phyloP scores from a whole-genome alignment of 257 asterid genomes.

The Ehretia macrophylla region DNA sequence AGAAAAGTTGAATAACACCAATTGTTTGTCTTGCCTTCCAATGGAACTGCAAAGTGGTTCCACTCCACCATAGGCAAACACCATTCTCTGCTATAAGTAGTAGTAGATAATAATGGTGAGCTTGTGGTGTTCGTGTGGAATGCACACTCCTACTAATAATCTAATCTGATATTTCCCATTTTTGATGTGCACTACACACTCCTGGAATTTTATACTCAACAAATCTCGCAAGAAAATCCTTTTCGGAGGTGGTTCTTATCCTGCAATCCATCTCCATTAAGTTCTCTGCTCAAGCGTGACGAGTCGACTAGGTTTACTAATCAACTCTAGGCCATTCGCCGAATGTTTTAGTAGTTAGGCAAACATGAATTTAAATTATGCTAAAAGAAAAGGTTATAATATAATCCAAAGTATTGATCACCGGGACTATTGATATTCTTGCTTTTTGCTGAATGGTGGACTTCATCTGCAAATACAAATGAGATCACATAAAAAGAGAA shows the following conservation, averaged over 20 bases:
- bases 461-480: too few relatives aligned
- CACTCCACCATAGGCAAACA: not conserved
- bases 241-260: not conserved
- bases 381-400: too few relatives aligned
- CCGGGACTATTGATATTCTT: too few relatives aligned
- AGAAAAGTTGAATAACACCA: not conserved
- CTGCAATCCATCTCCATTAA: not conserved
- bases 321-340: not conserved
- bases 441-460: too few relatives aligned
- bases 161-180: not conserved
- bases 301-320: too few relatives aligned
- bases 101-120: not conserved
- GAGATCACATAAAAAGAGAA: too few relatives aligned
- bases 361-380: too few relatives aligned
- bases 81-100: not conserved
- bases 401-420: too few relatives aligned
- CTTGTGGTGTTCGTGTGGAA: conserved; percentile 3
- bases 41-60: too few relatives aligned
- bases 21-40: too few relatives aligned
- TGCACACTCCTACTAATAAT: not conserved
- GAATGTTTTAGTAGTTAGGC: not conserved
- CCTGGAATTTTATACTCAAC: conserved; percentile 1
- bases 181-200: not conserved
- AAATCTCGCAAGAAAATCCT: too few relatives aligned
- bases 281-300: not conserved